These are phyloP conservation scores for Nelumbo lutea DNA, from an alignment of 164 flowering plant species.

Conservation along the genomic window DNA sequence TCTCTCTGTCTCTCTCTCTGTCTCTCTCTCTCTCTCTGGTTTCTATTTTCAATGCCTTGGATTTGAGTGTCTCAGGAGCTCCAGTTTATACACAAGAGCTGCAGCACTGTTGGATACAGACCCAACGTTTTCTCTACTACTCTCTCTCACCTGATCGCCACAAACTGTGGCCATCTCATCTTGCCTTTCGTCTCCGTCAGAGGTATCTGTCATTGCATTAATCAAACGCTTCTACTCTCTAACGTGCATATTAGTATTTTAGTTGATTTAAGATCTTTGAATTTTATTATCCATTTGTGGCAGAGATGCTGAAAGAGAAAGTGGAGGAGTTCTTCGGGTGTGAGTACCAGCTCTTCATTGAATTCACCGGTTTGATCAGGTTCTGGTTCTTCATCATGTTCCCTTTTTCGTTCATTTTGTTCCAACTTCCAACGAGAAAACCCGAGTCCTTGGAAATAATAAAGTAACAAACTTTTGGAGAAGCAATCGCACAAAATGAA, in stretches of 20 bases:
- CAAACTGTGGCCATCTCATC: slow-evolving; percentile 66
- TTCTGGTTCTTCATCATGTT: slow-evolving; percentile 16
- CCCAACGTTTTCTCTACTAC: slow-evolving; percentile 88
- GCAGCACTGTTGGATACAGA: slow-evolving; percentile 82
- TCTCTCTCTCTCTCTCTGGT: not conserved
- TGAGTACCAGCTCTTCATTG: slow-evolving; percentile 72
- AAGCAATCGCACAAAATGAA: no score
- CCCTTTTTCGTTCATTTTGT: not conserved
- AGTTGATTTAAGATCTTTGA: not conserved
- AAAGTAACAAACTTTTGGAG: no score
- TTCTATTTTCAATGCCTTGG: no score
- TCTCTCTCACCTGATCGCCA: slow-evolving; percentile 91
- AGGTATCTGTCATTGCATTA: slow-evolving; percentile 34
- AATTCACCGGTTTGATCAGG: slow-evolving; percentile 98
- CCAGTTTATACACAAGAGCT: slow-evolving; percentile 88
- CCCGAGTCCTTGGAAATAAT: not conserved
- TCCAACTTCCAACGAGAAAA: no score
- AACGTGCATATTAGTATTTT: no score
- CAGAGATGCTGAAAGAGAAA: slow-evolving; percentile 81
- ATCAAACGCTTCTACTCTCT: no score
- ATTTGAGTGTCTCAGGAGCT: slow-evolving; percentile 43
- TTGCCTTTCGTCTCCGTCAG: slow-evolving; percentile 73
- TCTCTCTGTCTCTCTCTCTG: not conserved
- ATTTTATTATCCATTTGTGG: not conserved
- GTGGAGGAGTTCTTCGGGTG: slow-evolving; percentile 87